Evolutionary conservation across 805 yeast species (phyloP), one percentile per base, ranked within the genome.

Genomic region (Spathaspora arborariae): DNA sequence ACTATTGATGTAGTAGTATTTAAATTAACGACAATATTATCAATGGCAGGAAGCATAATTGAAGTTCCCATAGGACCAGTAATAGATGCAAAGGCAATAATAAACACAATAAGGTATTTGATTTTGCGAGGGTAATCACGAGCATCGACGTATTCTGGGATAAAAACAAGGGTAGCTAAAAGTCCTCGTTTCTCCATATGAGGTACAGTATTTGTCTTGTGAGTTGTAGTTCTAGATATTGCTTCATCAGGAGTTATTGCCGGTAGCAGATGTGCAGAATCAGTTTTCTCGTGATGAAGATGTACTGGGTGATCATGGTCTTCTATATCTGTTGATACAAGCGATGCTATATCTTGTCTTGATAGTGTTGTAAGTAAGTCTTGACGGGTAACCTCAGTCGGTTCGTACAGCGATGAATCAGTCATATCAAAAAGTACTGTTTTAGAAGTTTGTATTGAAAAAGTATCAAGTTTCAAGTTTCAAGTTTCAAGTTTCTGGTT

Each of bases 31-130:
- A 76, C 75, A 37, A 88, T 75, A 45, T 79, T 77, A 27, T 78
- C 78, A 18, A 87, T 78, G 0, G 94, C 92, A 0, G 96, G 96
- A 42, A 85, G 76, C 57, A 88, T 72, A 43, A 88, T 86, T 0
- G 94, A 84, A 1, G 94, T 84, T 10, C 94, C 96, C 94, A 88
- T 85, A 5, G 96, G 96, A 0, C 96, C 96, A 45, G 85, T 76
- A 59, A 85, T 67, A 1, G 91, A 85, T 5, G 91, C 90, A 48
- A 78, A 66, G 0, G 92, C 91, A 42, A 88, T 80, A 13, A 86
- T 68, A 27, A 78, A 67, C 0, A 86, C 85, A 39, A 88, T 70
- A n/a, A 73, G 45, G 42, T 64, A 56, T 56, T 88, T 87, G 45
- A 74, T 57, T 2, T 49, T 48, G 1, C 53, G 47, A 4, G 89